Percentiles rank a stretch among this genome's conserved stretches.
Conservation (phyloP, 176 grass and related monocot genomes). For the Olyra latifolia region DNA sequence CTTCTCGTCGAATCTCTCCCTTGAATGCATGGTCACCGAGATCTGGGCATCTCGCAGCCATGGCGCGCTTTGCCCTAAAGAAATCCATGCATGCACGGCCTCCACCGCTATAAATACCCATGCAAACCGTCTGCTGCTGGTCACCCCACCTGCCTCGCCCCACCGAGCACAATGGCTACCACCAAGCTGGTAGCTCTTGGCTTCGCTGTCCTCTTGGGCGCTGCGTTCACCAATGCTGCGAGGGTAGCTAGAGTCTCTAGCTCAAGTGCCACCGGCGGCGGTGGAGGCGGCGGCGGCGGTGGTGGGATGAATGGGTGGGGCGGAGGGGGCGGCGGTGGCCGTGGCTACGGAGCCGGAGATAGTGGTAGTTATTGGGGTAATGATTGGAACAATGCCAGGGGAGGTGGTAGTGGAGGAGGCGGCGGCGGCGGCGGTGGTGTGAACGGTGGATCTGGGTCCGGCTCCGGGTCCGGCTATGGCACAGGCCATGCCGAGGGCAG, state of each 20-base stretch:
- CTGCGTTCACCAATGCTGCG: slow-evolving; percentile 36
- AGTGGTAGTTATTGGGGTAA: neutral
- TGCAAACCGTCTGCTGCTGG: neutral
- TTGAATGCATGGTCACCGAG: neutral
- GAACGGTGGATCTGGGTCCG: slow-evolving; percentile 39
- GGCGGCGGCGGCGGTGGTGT: slow-evolving; percentile 35
- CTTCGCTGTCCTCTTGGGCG: slow-evolving; percentile 38
- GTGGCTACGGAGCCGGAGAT: neutral
- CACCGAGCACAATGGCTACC: slow-evolving; percentile 36
- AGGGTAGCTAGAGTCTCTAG: slow-evolving; percentile 16
- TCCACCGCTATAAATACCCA: slow-evolving; percentile 44
- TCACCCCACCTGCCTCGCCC: slow-evolving; percentile 19
- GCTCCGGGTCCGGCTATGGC: slow-evolving; percentile 25
- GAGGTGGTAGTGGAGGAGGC: slow-evolving; percentile 32
- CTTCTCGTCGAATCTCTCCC: slow-evolving; percentile 24
- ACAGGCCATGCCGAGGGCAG: neutral
- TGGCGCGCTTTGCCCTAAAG: neutral
- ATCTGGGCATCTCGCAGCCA: neutral
- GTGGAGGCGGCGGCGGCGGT: slow-evolving; percentile 12
- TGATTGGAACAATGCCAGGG: neutral
- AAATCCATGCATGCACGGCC: slow-evolving; percentile 5
- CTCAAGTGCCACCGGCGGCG: neutral
- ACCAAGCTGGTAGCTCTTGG: slow-evolving; percentile 43
- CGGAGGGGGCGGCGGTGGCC: neutral
- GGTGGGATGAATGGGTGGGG: slow-evolving; percentile 21